Conservation (phyloP, 1,284 basidiomycete genomes). For the Grifola frondosa region DNA sequence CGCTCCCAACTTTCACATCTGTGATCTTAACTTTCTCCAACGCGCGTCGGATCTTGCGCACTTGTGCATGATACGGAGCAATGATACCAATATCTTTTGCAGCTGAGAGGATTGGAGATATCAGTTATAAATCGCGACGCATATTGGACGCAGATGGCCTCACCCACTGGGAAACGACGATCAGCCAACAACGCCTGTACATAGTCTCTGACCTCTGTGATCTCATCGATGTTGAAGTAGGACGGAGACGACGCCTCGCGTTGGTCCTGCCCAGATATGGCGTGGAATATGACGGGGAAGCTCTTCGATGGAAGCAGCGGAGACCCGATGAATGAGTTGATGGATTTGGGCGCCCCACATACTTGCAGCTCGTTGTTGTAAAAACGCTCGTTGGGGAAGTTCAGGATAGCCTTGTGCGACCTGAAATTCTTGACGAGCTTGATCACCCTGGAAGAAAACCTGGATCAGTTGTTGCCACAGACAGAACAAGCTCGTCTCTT, state of each 20-base stretch:
- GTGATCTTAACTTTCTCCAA: conserved; percentile 33
- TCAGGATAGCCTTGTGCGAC: conserved; percentile 54
- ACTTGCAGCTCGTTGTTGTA: conserved; percentile 50
- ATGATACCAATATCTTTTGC: conserved; percentile 50
- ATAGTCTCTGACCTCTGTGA: conserved; percentile 40
- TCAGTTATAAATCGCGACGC: too few species aligned
- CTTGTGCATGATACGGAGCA: conserved; percentile 56
- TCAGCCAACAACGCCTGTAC: conserved; percentile 30
- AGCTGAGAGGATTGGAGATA: conserved; percentile 10
- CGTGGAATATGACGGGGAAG: conserved; percentile 51
- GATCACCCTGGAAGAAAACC: conserved; percentile 36
- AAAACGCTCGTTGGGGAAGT: conserved; percentile 57
- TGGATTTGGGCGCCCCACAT: conserved; percentile 38
- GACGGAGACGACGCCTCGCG: conserved; percentile 46
- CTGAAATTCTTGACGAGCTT: conserved; percentile 58
- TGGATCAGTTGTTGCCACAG: neutral
- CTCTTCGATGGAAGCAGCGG: conserved; percentile 32
- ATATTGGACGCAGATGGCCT: neutral
- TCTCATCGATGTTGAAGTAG: conserved; percentile 49
- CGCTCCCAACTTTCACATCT: conserved; percentile 53
- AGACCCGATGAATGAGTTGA: conserved; percentile 36
- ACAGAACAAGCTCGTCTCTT: conserved; percentile 15
- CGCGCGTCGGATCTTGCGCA: conserved; percentile 41
- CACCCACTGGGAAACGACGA: conserved; percentile 11
- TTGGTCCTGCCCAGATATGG: conserved; percentile 42